Conservation (phyloP, 2,329 filamentous ascomycete species). For the Aspergillus sp. region DNA sequence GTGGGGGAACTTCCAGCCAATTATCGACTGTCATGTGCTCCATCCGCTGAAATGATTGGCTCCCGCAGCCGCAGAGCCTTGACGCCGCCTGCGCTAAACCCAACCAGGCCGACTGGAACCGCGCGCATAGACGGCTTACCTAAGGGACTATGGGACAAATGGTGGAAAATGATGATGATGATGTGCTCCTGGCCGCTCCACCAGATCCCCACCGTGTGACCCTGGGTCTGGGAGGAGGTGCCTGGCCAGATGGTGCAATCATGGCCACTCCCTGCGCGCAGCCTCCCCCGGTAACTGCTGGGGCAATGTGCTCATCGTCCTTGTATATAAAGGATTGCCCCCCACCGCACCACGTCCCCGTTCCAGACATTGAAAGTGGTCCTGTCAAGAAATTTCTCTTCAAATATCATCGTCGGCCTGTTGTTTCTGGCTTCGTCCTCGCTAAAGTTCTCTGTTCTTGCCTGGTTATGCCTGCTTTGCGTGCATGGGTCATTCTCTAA, state of each 20-base stretch:
- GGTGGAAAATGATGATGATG: not conserved
- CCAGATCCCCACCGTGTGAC: conserved; percentile 1
- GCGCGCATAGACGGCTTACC: not conserved
- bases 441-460: not conserved
- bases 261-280: not conserved
- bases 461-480: not conserved
- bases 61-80: not conserved
- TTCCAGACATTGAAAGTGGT: conserved; percentile 11
- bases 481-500: not conserved
- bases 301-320: conserved; percentile 2
- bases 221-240: not conserved
- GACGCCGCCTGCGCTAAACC: not conserved
- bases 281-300: not conserved
- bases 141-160: not conserved
- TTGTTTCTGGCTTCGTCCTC: not conserved
- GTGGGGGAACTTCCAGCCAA: conserved; percentile 1
- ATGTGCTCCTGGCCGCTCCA: not conserved
- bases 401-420: not conserved
- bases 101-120: not conserved
- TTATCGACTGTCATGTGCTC: not conserved
- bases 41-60: not conserved
- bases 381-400: conserved; percentile 6
- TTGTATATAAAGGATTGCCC: conserved; percentile 16
- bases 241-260: conserved; percentile 4
- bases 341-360: conserved; percentile 17